Evolutionary conservation across 768 basidiomycete species (phyloP).

Genomic region (Cystofilobasidium macerans): DNA sequence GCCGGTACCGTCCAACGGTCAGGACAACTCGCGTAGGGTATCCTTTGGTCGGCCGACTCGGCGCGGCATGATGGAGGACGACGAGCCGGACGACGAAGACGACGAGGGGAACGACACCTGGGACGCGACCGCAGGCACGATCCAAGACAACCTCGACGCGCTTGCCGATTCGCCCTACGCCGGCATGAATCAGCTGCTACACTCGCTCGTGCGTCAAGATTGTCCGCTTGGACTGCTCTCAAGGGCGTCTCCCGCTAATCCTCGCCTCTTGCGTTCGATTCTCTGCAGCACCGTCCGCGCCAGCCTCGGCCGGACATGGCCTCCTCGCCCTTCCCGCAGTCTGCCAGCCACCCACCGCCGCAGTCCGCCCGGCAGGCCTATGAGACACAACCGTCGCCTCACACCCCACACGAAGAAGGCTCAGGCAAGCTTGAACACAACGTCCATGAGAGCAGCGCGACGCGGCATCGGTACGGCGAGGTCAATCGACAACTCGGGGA

Average conservation of each 20-base stretch:
- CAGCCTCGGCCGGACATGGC: not conserved
- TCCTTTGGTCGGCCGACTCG: not conserved
- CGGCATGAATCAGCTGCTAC: slow-evolving; percentile 1
- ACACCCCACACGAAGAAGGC: not conserved
- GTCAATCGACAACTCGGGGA: not conserved
- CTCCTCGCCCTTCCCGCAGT: not conserved
- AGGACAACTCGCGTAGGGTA: not conserved
- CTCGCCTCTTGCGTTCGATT: not conserved
- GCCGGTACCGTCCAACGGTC: not conserved
- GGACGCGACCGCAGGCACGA: not conserved
- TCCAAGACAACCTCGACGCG: not conserved
- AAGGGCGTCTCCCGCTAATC: not conserved
- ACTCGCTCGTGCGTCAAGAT: not conserved
- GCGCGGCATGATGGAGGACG: not conserved
- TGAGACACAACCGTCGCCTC: not conserved
- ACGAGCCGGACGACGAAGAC: not conserved
- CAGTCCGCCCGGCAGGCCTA: not conserved
- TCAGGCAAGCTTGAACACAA: not conserved
- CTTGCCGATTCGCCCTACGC: slow-evolving; percentile 1
- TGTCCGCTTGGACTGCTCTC: not conserved
- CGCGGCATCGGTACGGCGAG: not conserved
- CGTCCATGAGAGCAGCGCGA: slow-evolving; percentile 1
- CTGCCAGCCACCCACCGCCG: not conserved
- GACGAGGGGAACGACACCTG: not conserved
- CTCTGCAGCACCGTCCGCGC: not conserved